Conservation (phyloP, 2,329 filamentous ascomycete genomes). For the Ramularia collo-cygni region DNA sequence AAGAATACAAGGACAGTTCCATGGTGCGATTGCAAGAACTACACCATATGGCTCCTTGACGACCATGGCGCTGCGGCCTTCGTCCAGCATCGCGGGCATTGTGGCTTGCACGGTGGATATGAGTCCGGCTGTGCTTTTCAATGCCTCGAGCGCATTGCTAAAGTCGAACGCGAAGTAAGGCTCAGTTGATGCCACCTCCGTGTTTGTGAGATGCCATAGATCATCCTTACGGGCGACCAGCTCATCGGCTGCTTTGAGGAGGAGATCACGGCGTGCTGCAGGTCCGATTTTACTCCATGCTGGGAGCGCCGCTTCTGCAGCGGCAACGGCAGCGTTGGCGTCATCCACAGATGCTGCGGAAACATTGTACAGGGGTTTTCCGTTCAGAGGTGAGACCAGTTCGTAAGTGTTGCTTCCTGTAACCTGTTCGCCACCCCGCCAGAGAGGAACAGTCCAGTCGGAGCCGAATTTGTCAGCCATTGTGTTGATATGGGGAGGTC, state of each 20-base stretch:
- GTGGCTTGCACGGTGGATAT: slow-evolving; percentile 41
- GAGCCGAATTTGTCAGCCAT: slow-evolving; percentile 1
- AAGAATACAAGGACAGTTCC: slow-evolving; percentile 54
- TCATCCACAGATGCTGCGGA: slow-evolving; percentile 51
- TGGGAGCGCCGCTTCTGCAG: slow-evolving; percentile 62
- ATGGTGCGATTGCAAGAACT: slow-evolving; percentile 56
- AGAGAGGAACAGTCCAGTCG: slow-evolving; percentile 31
- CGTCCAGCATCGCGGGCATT: slow-evolving; percentile 40
- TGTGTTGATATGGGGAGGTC: neutral
- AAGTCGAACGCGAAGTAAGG: slow-evolving; percentile 33
- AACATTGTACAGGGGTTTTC: slow-evolving; percentile 47
- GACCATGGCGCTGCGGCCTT: slow-evolving; percentile 50
- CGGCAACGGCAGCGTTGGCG: slow-evolving; percentile 49
- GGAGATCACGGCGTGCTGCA: slow-evolving; percentile 57
- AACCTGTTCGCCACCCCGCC: slow-evolving; percentile 42
- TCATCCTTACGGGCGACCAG: slow-evolving; percentile 56
- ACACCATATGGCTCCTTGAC: slow-evolving; percentile 71
- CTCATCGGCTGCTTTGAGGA: slow-evolving; percentile 60
- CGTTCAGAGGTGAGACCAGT: slow-evolving; percentile 49
- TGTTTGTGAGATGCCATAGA: slow-evolving; percentile 51
- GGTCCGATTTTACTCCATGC: slow-evolving; percentile 60
- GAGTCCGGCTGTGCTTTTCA: slow-evolving; percentile 47
- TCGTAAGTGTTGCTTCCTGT: slow-evolving; percentile 43
- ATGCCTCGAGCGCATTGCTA: slow-evolving; percentile 33
- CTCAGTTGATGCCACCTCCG: slow-evolving; percentile 47